Base-by-base conservation (phyloP, 176 grass and related monocot genomes). In the Carex cristatella region DNA sequence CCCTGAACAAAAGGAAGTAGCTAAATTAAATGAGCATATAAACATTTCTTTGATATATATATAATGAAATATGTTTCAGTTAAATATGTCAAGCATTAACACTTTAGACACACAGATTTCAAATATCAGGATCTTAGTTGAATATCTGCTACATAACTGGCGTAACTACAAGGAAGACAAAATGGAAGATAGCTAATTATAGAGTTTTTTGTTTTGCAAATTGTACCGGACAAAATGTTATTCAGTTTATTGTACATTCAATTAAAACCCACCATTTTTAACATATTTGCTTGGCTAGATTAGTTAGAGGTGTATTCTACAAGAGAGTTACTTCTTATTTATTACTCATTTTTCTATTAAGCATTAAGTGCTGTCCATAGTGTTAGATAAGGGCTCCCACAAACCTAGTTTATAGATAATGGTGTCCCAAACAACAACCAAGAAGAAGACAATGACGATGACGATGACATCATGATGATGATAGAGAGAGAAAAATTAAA, bases 1-100 rank as follows among this genome's bases (percentile, higher is more conserved):
- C 96, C 96, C 96, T 95, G 83, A 18, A 85, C 65, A 81, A 89
- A 5, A 81, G 85, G 3, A 33, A 57, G 6, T 79, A 79, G 74
- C 53, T n/a, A 4, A 58, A 18, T 57, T 18, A 58, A 57, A 79
- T 58, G 27, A 35, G 15, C 8, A 78, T 18, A 5, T 78, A 57
- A 79, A 79, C 53, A 79, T 35, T 16, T 58, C 58, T 79, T 56
- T 35, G 49, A 79, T 28, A 58, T 56, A 78, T 56, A 78, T 69
- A 8, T 8, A 57, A 31, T 3, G 4, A 58, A 16, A 35, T 79
- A 30, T 57, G 13, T 33, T 58, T 58, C 74, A 35, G 6, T 58
- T 79, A 18, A 30, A 79, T 79, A 58, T 79, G 53, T 14, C 19
- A 58, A 57, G 51, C 14, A 53, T 53, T 75, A 51, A 68, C 3